Evolutionary conservation across 345 rosid genomes (phyloP).

Genomic region (Rhizophora mangle): DNA sequence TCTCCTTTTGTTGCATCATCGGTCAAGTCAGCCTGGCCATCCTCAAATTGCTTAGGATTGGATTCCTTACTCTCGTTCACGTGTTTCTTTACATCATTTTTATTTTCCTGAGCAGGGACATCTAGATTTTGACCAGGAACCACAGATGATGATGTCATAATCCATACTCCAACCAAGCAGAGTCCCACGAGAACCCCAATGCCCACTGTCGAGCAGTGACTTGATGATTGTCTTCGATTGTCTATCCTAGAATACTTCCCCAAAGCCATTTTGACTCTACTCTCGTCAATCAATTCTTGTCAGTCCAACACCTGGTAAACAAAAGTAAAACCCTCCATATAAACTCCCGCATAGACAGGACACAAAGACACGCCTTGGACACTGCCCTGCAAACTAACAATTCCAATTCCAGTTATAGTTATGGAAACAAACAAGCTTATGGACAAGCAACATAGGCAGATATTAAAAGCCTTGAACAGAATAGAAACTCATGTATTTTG

Average conservation of each 20-base stretch:
- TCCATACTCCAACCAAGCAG: constrained; percentile 94
- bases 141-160: constrained; percentile 75
- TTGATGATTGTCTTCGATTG: constrained; percentile 55
- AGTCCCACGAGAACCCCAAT: constrained; percentile 79
- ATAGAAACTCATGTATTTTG: too few relatives aligned
- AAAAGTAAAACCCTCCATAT: not conserved
- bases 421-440: too few relatives aligned
- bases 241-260: constrained; percentile 76
- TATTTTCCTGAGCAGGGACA: constrained; percentile 52
- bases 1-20: constrained; percentile 65
- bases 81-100: constrained; percentile 50
- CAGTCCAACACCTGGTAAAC: constrained; percentile 15
- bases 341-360: not conserved
- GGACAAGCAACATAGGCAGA: too few relatives aligned
- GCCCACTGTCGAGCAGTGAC: constrained; percentile 78
- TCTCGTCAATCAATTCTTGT: constrained; percentile 1
- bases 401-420: too few relatives aligned
- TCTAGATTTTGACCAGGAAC: constrained; percentile 63
- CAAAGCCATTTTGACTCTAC: constrained; percentile 53
- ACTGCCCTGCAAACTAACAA: too few relatives aligned
- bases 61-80: constrained; percentile 32
- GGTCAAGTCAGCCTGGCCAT: constrained; percentile 57
- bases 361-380: too few relatives aligned
- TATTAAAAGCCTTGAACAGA: too few relatives aligned
- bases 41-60: constrained; percentile 42